Base-by-base conservation (phyloP, 1,284 basidiomycete species). In the Rhodotorula mucilaginosa region DNA sequence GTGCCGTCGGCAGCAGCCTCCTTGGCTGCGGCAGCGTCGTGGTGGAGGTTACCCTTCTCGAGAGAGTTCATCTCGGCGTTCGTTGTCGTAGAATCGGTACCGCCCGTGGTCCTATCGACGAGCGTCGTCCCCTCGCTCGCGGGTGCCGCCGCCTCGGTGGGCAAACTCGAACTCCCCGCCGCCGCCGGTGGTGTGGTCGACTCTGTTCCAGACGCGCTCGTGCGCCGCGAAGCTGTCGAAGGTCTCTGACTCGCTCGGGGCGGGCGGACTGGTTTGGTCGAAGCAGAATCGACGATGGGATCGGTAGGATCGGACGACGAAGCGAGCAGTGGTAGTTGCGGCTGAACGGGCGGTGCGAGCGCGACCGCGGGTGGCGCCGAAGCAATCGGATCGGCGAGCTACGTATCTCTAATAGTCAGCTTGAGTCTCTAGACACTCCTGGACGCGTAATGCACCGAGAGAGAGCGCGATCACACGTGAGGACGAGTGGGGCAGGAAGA, bases 241-340 rank as follows among this genome's bases (percentile, higher is more conserved):
- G 67, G 64, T n/a, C 67, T 48, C 57, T 72, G 52, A 23, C 61
- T 58, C 12, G 70, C 64, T 31, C 65, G 65, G 18, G 67, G 66
- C 13, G 70, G 70, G 1, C 67, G 67, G 10, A 46, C 66, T 18
- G 70, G 67, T 46, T 61, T 58, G 47, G 57, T 23, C 21, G 47
- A 47, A 3, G 26, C 8, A 8, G 49, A 47, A 15, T 48, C 29
- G 16, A 34, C 10, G 31, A 5, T 26, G 15, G 47, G 44, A 19
- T 13, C n/a, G 8, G 56, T 16, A 2, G 49, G 26, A 29, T 56
- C 54, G 26, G 54, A 56, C 39, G 39, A 16, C 15, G 54, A 16
- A 29, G 54, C 54, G n/a, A 15, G 23, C 26, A 21, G 39, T 46
- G 1, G 18, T n/a, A n/a, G n/a, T 16, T 21, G 12, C 10, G 49